Conservation (phyloP, 1,284 basidiomycete genomes). For the Blastosporella zonata region DNA sequence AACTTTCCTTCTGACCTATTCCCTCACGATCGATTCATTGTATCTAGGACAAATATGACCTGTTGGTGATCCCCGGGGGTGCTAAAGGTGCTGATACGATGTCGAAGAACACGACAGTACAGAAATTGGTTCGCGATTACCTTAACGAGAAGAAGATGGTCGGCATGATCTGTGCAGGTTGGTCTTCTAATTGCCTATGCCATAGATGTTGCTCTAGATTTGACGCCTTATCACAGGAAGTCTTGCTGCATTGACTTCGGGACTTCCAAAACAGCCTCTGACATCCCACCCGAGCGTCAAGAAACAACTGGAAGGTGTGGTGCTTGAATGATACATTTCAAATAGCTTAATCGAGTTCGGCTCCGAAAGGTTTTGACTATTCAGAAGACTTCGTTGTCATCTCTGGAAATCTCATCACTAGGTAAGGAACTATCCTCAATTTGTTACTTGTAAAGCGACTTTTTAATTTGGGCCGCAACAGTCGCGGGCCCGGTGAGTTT, state of each 20-base stretch:
- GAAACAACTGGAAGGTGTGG: slow-evolving; percentile 56
- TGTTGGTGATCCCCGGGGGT: slow-evolving; percentile 78
- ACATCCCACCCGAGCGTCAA: slow-evolving; percentile 84
- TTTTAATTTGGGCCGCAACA: slow-evolving; percentile 23
- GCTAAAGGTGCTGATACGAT: slow-evolving; percentile 79
- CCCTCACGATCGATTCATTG: not conserved
- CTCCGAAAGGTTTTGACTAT: slow-evolving; percentile 67
- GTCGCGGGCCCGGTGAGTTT: slow-evolving; percentile 72
- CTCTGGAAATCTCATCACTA: slow-evolving; percentile 74
- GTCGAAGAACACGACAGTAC: slow-evolving; percentile 56
- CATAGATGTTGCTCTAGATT: not conserved
- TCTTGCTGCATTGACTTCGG: slow-evolving; percentile 64
- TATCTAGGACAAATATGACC: slow-evolving; percentile 58
- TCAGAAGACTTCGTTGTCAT: slow-evolving; percentile 76
- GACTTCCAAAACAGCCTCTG: slow-evolving; percentile 60
- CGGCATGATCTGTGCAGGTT: slow-evolving; percentile 83
- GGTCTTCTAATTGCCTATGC: slow-evolving; percentile 5
- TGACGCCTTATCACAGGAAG: slow-evolving; percentile 44
- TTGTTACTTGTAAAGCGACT: not conserved
- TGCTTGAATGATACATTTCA: slow-evolving; percentile 13
- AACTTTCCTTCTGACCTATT: slow-evolving; percentile 3
- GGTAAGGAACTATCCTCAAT: slow-evolving; percentile 39
- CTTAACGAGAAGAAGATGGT: slow-evolving; percentile 61
- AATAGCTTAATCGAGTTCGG: not conserved
- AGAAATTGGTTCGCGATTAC: slow-evolving; percentile 62